These are phyloP conservation scores for Neurospora sp. DNA, from an alignment of 495 filamentous ascomycete genomes.

Conservation along the genomic window DNA sequence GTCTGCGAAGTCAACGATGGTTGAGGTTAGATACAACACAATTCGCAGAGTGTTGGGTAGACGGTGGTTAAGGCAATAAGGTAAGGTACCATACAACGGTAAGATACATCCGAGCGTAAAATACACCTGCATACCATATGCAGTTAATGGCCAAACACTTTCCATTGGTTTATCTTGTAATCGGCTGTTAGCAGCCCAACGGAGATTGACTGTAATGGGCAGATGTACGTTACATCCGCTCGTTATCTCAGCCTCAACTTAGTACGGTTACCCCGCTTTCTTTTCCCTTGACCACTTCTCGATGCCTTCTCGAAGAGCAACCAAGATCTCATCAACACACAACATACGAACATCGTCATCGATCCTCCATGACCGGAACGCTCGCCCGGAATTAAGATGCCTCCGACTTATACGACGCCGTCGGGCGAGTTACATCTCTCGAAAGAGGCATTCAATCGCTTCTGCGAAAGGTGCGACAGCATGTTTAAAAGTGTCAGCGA, in stretches of 20 bases:
- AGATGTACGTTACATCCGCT: background rate
- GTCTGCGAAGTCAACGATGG: background rate
- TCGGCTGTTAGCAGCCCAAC: background rate
- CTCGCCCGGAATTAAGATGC: background rate
- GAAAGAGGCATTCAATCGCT: background rate
- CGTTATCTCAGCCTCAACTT: background rate
- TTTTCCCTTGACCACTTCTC: background rate
- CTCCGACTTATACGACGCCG: background rate
- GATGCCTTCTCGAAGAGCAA: background rate
- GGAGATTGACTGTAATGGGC: background rate
- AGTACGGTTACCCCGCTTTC: background rate
- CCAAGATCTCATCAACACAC: background rate
- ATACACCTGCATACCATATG: background rate
- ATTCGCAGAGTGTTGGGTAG: background rate
- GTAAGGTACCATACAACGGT: background rate
- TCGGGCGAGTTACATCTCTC: background rate
- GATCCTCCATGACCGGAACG: background rate
- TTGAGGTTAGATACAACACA: background rate
- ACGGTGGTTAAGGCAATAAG: background rate
- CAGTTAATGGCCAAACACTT: background rate
- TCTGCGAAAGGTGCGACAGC: background rate
- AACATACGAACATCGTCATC: background rate
- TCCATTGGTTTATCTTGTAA: background rate
- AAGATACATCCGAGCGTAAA: background rate
- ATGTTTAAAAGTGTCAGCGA: background rate